These are phyloP conservation scores for Geotrichum restrictum DNA, from an alignment of 1,139 yeast genomes.

Conservation along the genomic window DNA sequence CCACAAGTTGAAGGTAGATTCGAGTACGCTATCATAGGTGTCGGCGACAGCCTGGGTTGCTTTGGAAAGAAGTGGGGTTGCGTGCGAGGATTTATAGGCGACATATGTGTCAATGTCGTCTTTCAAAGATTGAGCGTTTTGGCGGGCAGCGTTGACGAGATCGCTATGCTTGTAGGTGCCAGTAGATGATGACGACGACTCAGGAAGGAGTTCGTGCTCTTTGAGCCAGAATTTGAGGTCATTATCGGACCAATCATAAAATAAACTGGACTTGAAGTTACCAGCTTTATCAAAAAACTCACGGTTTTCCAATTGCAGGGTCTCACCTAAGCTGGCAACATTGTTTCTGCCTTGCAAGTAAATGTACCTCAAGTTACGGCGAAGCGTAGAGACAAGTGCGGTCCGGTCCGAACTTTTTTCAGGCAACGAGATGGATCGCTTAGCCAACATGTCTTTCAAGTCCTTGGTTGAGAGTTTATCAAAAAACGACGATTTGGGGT, in stretches of 20 bases:
- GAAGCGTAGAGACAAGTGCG: slow-evolving; percentile 5
- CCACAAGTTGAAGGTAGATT: slow-evolving; percentile 14
- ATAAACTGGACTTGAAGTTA: slow-evolving; percentile 1
- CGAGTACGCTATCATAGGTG: not conserved
- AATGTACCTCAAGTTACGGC: slow-evolving; percentile 14
- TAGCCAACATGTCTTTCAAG: slow-evolving; percentile 5
- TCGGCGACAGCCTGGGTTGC: slow-evolving; percentile 14
- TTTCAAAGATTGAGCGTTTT: slow-evolving; percentile 4
- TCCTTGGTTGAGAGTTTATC: slow-evolving; percentile 9
- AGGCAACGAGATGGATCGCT: not conserved
- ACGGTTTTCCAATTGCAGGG: slow-evolving; percentile 11
- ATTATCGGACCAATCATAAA: slow-evolving; percentile 15
- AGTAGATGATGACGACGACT: not conserved
- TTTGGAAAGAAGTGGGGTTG: slow-evolving; percentile 11
- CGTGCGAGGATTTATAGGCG: slow-evolving; percentile 10
- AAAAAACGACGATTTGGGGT: slow-evolving; percentile 12
- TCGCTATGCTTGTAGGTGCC: not conserved
- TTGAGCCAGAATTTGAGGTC: slow-evolving; percentile 16
- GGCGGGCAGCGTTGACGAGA: slow-evolving; percentile 16
- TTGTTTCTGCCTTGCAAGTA: slow-evolving; percentile 13
- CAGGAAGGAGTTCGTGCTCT: slow-evolving; percentile 10
- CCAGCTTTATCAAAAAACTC: slow-evolving; percentile 17
- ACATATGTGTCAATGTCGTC: slow-evolving; percentile 12
- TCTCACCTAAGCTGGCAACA: not conserved
- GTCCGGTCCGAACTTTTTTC: not conserved